Evolutionary conservation across 2,329 filamentous ascomycete species (phyloP).

Genomic region (Balansia obtecta): DNA sequence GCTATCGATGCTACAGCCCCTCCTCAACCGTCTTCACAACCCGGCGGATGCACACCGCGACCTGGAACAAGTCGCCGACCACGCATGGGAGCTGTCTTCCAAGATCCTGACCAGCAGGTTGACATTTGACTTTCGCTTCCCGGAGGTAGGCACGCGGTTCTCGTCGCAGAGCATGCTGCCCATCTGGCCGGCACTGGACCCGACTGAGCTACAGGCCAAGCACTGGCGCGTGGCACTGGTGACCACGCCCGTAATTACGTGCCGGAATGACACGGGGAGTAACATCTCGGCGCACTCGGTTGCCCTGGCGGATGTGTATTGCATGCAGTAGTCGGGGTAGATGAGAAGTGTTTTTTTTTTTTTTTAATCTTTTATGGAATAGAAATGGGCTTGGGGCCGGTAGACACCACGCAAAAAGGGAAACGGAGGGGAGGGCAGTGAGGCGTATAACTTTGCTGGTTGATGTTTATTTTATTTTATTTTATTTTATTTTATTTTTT

Average conservation of each 20-base stretch:
- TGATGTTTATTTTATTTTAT: no score
- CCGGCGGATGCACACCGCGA: slow-evolving; percentile 28
- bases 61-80: slow-evolving; percentile 26
- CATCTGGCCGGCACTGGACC: slow-evolving; percentile 29
- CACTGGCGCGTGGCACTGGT: slow-evolving; percentile 41
- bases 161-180: slow-evolving; percentile 33
- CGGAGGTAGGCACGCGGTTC: slow-evolving; percentile 37
- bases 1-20: slow-evolving; percentile 23
- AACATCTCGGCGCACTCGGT: slow-evolving; percentile 33
- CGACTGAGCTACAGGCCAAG: slow-evolving; percentile 32
- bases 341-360: neutral
- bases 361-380: neutral
- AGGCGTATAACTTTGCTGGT: no score
- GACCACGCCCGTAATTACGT: slow-evolving; percentile 41
- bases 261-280: slow-evolving; percentile 36
- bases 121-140: slow-evolving; percentile 36
- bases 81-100: slow-evolving; percentile 32
- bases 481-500: no score
- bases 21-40: slow-evolving; percentile 24
- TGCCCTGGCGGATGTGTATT: slow-evolving; percentile 33
- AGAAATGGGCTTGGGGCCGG: no score
- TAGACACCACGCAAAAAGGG: no score
- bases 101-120: slow-evolving; percentile 32
- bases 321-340: slow-evolving; percentile 26
- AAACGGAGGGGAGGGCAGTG: no score